phyloP scores from a whole-genome alignment of 2,329 filamentous ascomycete species.

The Trichophyton schoenleinii region DNA sequence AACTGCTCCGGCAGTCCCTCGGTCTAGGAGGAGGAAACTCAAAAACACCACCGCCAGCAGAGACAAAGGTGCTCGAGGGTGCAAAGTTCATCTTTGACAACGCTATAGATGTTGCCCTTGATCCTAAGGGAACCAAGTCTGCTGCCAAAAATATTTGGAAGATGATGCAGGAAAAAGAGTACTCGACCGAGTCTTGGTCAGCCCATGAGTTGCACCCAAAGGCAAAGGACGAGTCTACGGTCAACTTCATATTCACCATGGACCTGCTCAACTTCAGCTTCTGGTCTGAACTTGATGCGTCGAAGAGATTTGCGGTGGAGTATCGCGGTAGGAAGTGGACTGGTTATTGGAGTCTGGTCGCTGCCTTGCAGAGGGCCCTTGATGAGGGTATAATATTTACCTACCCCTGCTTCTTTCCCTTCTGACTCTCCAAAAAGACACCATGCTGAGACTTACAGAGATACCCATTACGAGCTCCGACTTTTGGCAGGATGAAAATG shows the following conservation, averaged over 20 bases:
- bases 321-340: conserved; percentile 77
- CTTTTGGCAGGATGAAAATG: conserved; percentile 69
- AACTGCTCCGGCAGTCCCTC: conserved; percentile 69
- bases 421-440: background rate
- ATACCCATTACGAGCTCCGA: conserved; percentile 80
- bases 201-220: conserved; percentile 84
- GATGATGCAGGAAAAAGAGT: conserved; percentile 71
- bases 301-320: conserved; percentile 65
- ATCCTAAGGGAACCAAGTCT: conserved; percentile 67
- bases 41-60: conserved; percentile 40
- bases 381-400: conserved; percentile 55
- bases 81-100: conserved; percentile 86
- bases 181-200: conserved; percentile 76
- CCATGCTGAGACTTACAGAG: conserved; percentile 35
- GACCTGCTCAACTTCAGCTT: conserved; percentile 95
- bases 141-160: conserved; percentile 68
- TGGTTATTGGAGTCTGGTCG: conserved; percentile 90
- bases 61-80: conserved; percentile 69
- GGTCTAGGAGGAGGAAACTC: conserved; percentile 46
- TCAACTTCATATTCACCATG: conserved; percentile 95
- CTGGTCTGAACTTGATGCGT: conserved; percentile 59
- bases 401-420: background rate
- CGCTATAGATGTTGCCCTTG: conserved; percentile 80
- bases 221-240: conserved; percentile 61
- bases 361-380: conserved; percentile 69